These are phyloP conservation scores for Coemansia sp. DNA, from an alignment of 192 early-diverging fungal genomes.

Conservation along the genomic window DNA sequence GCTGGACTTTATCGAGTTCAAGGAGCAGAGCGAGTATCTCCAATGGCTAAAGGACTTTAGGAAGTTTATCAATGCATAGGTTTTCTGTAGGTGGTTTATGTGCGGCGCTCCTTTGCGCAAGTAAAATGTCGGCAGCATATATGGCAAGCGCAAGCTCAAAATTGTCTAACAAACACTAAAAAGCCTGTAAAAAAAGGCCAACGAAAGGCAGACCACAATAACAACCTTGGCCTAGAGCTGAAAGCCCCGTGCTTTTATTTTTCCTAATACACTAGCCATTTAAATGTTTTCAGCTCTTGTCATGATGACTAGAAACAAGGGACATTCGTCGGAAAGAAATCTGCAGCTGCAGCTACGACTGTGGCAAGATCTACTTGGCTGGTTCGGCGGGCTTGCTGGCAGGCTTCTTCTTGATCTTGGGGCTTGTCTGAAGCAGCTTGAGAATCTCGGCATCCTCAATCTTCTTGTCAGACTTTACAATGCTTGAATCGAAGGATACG, in stretches of 20 bases:
- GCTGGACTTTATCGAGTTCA: conserved; percentile 85
- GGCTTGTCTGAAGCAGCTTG: conserved; percentile 66
- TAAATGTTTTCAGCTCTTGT: too few species aligned
- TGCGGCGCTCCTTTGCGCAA: neutral
- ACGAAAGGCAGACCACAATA: too few species aligned
- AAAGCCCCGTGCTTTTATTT: too few species aligned
- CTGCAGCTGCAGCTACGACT: neutral
- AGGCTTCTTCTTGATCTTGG: conserved; percentile 53
- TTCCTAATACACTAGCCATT: too few species aligned
- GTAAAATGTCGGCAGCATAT: neutral
- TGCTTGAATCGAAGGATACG: conserved; percentile 69
- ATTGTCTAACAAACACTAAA: neutral
- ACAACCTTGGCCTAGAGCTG: too few species aligned
- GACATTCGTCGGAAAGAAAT: neutral
- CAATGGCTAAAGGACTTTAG: conserved; percentile 82
- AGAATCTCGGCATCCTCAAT: conserved; percentile 79
- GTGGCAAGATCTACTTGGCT: neutral
- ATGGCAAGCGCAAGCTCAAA: neutral
- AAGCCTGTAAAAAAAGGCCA: neutral
- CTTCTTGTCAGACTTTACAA: conserved; percentile 83
- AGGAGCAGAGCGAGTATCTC: conserved; percentile 94
- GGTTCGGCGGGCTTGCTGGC: conserved; percentile 29
- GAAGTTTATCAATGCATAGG: conserved; percentile 68
- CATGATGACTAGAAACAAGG: neutral
- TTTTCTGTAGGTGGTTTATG: neutral